Base-by-base conservation (phyloP, 495 filamentous ascomycete genomes). In the Evansstolkia leycettana region DNA sequence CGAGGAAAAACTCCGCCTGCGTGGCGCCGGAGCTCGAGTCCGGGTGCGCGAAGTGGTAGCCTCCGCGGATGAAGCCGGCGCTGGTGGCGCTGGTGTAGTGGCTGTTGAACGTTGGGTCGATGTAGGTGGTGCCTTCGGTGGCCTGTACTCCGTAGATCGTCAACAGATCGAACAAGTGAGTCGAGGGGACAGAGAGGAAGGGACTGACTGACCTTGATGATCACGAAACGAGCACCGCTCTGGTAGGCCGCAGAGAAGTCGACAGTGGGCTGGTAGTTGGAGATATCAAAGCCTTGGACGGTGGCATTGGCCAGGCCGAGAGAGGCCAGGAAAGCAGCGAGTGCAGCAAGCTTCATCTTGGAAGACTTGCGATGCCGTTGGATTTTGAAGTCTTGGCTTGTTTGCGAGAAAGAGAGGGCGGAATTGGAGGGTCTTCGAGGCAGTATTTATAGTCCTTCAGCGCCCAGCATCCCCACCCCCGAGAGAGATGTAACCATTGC, bases 221-320 rank as follows among this genome's bases (percentile, higher is more conserved):
- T 76, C 42, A 77, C 76, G 38, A 80, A 82, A 13, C 75, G 69
- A n/a, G 73, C 71, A 14, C 76, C 76, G 12, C 58, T 42, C 14
- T 36, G 52, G 39, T 79, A 75, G 2, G 75, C 76, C 12, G 49
- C 56, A 0, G 52, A 47, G 42, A 73, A 79, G 60, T 80, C 52
- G 28, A 80, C 70, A 27, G 30, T 69, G 16, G 55, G 39, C 46
- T 79, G 75, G 36, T 75, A 78, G 43, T 69, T 47, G 11, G 76
- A 80, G 45, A 81, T 72, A 42, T 81, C 76, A 42, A 81, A 80
- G 17, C 76, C 76, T 35, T 73, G 67, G 27, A 79, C 70, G 5
- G 62, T 57, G 15, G 57, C 47, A 9, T 9, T 23, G 20, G 20
- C 9, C 5, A 23, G 20, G 20, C 5, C 20, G 5, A 23, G 20